phyloP scores from a whole-genome alignment of 2,329 filamentous ascomycete species.

The Penicillium concentricum region DNA sequence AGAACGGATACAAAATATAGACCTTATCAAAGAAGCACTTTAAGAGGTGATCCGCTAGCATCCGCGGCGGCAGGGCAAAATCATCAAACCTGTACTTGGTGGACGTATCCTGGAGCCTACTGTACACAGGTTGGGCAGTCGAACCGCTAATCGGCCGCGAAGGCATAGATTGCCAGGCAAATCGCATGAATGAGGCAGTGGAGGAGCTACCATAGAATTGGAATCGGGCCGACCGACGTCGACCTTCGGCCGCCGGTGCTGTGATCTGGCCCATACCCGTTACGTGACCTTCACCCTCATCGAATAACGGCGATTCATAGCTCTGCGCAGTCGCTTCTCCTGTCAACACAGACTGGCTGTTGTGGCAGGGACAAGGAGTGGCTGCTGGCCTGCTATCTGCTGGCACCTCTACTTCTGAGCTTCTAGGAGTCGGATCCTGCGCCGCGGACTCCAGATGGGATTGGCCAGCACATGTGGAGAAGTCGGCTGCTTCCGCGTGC shows the following conservation, averaged over 20 bases:
- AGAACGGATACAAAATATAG: not conserved
- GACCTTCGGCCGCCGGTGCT: not conserved
- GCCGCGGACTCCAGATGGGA: not conserved
- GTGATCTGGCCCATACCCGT: slow-evolving; percentile 4
- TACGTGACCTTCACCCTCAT: slow-evolving; percentile 4
- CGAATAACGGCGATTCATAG: slow-evolving; percentile 5
- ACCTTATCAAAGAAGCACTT: slow-evolving; percentile 1
- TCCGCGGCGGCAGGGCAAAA: not conserved
- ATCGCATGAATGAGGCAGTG: slow-evolving; percentile 4
- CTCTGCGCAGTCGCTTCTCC: not conserved
- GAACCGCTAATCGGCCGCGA: not conserved
- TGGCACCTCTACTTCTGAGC: not conserved
- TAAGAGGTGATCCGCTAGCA: not conserved
- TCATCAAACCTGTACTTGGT: slow-evolving; percentile 43
- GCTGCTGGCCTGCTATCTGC: not conserved
- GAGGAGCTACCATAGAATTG: slow-evolving; percentile 7
- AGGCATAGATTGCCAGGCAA: slow-evolving; percentile 5
- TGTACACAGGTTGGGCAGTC: not conserved
- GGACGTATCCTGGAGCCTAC: slow-evolving; percentile 22
- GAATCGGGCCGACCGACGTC: not conserved
- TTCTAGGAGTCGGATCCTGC: not conserved
- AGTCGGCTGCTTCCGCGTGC: not conserved
- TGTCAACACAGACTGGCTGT: not conserved
- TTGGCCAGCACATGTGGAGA: not conserved
- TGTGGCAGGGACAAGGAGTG: not conserved